Conservation (phyloP, 2,329 filamentous ascomycete genomes). For the Talaromyces sp. region DNA sequence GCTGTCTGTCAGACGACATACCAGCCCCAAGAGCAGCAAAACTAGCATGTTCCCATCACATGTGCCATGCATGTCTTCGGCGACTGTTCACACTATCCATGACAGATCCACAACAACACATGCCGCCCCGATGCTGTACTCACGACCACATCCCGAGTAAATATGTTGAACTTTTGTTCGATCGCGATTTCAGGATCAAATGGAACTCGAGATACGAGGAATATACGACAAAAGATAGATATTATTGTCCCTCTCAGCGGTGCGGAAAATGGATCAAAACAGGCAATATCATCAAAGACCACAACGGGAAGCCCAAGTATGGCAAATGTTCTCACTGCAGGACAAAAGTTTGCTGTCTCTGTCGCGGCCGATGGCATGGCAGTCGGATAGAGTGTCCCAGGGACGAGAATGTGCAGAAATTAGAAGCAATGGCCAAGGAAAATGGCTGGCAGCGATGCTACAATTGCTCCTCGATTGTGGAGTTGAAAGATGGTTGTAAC, state of each 20-base stretch:
- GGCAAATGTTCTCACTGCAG: constrained; percentile 69
- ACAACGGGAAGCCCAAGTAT: constrained; percentile 56
- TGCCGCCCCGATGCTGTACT: constrained; percentile 82
- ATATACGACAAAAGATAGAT: constrained; percentile 67
- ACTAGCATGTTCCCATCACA: constrained; percentile 73
- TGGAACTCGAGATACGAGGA: constrained; percentile 83
- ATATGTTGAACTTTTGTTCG: constrained; percentile 73
- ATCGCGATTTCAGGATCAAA: constrained; percentile 66
- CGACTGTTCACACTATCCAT: constrained; percentile 72
- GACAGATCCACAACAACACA: constrained; percentile 68
- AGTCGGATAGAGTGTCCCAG: constrained; percentile 61
- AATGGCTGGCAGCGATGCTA: constrained; percentile 77
- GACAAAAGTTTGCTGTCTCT: constrained; percentile 69
- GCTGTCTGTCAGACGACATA: constrained; percentile 66
- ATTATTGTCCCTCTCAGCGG: constrained; percentile 70
- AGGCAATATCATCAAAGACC: constrained; percentile 58
- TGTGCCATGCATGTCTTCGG: constrained; percentile 75
- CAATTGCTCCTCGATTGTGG: constrained; percentile 71
- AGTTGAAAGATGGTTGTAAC: constrained; percentile 78
- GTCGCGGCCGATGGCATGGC: constrained; percentile 71
- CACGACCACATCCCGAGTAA: constrained; percentile 68
- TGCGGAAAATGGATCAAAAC: constrained; percentile 82
- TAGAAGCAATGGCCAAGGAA: constrained; percentile 63
- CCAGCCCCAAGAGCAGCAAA: constrained; percentile 62
- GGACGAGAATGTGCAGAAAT: constrained; percentile 35